Percentiles rank a stretch among this genome's conserved stretches.
These are phyloP conservation scores for Tuber indicum DNA, from an alignment of 495 filamentous ascomycete species.

Conservation along the genomic window DNA sequence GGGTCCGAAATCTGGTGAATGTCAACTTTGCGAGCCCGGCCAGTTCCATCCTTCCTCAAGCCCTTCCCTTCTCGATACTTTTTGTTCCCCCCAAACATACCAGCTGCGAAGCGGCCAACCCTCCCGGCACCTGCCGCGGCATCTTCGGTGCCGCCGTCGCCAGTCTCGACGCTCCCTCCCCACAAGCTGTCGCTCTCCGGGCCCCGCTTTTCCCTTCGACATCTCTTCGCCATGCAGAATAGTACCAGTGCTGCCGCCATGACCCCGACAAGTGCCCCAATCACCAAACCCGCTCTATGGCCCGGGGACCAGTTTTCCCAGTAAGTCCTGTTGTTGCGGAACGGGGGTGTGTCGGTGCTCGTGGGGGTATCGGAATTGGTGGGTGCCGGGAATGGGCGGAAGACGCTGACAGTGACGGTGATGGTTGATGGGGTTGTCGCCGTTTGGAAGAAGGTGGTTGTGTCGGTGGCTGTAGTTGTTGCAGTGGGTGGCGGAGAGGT, in stretches of 20 bases:
- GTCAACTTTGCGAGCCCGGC: not conserved
- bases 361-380: not conserved
- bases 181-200: not conserved
- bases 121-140: not conserved
- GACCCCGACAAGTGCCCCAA: not conserved
- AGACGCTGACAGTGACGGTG: not conserved
- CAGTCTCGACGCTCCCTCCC: not conserved
- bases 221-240: conserved; percentile 8
- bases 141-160: not conserved
- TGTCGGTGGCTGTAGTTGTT: not conserved
- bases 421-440: not conserved
- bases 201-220: not conserved
- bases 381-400: not conserved
- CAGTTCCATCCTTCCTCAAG: not conserved
- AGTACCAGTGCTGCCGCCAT: conserved; percentile 1
- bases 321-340: not conserved
- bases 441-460: not conserved
- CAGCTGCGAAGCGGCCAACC: not conserved
- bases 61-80: not conserved
- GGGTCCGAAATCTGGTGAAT: not conserved
- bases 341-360: not conserved
- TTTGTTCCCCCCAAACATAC: not conserved
- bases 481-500: not conserved
- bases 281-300: conserved; percentile 8
- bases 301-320: conserved; percentile 13